Conservation (phyloP, 495 filamentous ascomycete genomes). For the Cairneyella variabilis region DNA sequence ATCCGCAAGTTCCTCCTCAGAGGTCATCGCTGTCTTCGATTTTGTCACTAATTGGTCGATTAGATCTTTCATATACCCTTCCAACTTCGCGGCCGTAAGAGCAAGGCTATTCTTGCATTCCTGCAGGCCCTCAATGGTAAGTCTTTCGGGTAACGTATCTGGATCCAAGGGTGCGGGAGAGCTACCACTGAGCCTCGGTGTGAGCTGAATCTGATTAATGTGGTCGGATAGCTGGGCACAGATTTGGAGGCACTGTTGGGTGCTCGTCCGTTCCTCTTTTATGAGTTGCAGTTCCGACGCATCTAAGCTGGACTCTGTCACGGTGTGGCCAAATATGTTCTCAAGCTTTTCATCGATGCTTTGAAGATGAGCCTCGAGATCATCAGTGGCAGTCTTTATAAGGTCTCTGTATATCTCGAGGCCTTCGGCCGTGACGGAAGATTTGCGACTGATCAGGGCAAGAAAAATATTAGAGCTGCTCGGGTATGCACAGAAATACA, state of each 20-base stretch:
- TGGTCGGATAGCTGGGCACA: constrained; percentile 38
- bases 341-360: constrained; percentile 35
- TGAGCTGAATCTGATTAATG: constrained; percentile 32
- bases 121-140: constrained; percentile 34
- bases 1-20: constrained; percentile 32
- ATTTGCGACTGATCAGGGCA: constrained; percentile 25
- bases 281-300: constrained; percentile 30
- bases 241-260: constrained; percentile 41
- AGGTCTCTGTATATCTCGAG: constrained; percentile 31
- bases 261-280: constrained; percentile 37
- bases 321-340: constrained; percentile 19
- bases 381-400: constrained; percentile 33
- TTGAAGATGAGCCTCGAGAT: constrained; percentile 37
- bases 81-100: constrained; percentile 30
- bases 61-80: constrained; percentile 31
- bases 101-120: constrained; percentile 37
- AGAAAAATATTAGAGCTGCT: constrained; percentile 10
- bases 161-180: constrained; percentile 14
- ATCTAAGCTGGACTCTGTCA: constrained; percentile 23
- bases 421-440: constrained; percentile 28
- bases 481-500: constrained; percentile 9
- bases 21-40: constrained; percentile 27
- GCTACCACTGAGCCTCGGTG: constrained; percentile 11
- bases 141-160: constrained; percentile 27
- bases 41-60: constrained; percentile 34